Percentiles rank a stretch among this genome's conserved stretches.
Evolutionary conservation across 140 eudicot species (phyloP).

Genomic region (Erigeron philadelphicus): DNA sequence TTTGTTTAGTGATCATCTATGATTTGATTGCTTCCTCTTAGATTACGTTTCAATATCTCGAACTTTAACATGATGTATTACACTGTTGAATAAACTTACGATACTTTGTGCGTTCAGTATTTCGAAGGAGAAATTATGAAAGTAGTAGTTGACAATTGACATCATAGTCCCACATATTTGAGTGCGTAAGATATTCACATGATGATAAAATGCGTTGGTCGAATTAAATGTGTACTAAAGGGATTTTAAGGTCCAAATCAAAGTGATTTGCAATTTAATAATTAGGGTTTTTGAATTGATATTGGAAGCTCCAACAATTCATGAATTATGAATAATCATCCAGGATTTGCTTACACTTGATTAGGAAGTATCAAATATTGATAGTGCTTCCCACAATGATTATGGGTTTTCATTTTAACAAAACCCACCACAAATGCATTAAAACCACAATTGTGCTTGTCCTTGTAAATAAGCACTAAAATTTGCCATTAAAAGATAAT

Average conservation of each 20-base stretch:
- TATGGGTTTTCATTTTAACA: slow-evolving; percentile 22
- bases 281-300: slow-evolving; percentile 27
- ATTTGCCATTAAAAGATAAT: slow-evolving; percentile 15
- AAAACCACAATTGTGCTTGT: slow-evolving; percentile 25
- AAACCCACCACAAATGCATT: slow-evolving; percentile 28
- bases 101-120: too few relatives aligned
- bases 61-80: not conserved
- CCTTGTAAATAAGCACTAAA: slow-evolving; percentile 37
- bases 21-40: not conserved
- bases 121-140: too few relatives aligned
- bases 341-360: slow-evolving; percentile 30
- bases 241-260: slow-evolving; percentile 13
- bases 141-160: slow-evolving; percentile 1
- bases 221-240: not conserved
- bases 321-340: slow-evolving; percentile 17
- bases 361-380: slow-evolving; percentile 29
- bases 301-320: slow-evolving; percentile 25
- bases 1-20: too few relatives aligned
- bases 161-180: not conserved
- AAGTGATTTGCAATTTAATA: slow-evolving; percentile 12
- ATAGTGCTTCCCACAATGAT: slow-evolving; percentile 30
- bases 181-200: slow-evolving; percentile 14
- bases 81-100: not conserved
- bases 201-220: not conserved
- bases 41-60: too few relatives aligned